phyloP scores from a whole-genome alignment of 805 yeast genomes.

The Kodamaea fukazawae region DNA sequence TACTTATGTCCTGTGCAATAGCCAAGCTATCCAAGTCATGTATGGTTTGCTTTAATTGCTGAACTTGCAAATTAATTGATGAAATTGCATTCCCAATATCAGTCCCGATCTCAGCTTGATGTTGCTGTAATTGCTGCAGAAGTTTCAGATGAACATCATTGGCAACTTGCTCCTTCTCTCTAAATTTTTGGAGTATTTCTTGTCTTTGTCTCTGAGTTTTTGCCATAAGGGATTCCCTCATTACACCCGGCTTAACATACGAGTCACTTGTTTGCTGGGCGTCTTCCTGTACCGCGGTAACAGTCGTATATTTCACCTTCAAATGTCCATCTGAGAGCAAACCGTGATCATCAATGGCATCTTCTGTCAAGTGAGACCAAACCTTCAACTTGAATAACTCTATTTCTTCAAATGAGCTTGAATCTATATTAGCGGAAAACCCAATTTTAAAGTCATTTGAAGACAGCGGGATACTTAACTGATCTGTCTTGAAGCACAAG shows the following conservation, averaged over 20 bases:
- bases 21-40: neutral
- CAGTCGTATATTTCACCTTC: conserved; percentile 29
- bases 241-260: conserved; percentile 17
- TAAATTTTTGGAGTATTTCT: conserved; percentile 12
- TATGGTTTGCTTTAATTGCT: neutral
- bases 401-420: conserved; percentile 52
- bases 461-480: conserved; percentile 43
- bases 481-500: conserved; percentile 63
- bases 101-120: conserved; percentile 1
- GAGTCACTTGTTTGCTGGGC: conserved; percentile 1
- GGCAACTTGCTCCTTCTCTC: conserved; percentile 1
- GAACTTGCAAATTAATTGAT: neutral
- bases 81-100: conserved; percentile 2
- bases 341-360: conserved; percentile 58
- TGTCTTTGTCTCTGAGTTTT: conserved; percentile 26
- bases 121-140: conserved; percentile 5
- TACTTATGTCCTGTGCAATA: neutral
- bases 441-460: conserved; percentile 47
- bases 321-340: conserved; percentile 42
- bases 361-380: conserved; percentile 52
- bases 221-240: conserved; percentile 39
- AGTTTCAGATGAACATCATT: conserved; percentile 1
- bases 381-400: conserved; percentile 61
- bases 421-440: conserved; percentile 42
- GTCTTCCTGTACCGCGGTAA: conserved; percentile 4